Evolutionary conservation across 176 grass and related monocot species (phyloP).

Genomic region (Musa schizocarpa): DNA sequence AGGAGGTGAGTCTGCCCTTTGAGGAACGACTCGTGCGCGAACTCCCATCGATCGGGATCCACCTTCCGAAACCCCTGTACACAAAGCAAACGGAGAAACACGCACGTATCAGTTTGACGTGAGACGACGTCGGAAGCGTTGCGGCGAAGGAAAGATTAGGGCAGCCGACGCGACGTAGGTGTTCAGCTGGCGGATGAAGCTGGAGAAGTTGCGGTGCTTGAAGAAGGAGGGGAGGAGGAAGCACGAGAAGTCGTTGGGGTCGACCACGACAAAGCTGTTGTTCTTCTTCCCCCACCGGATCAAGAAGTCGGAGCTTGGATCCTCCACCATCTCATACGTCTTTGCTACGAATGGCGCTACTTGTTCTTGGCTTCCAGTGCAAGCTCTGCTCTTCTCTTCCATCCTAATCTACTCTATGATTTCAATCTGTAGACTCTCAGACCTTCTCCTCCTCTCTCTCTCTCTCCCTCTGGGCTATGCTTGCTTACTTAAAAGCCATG

Average conservation of each 20-base stretch:
- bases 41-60: constrained; percentile 66
- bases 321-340: constrained; percentile 77
- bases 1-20: constrained; percentile 54
- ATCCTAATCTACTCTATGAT: too few species aligned
- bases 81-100: neutral
- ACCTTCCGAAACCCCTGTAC: constrained; percentile 65
- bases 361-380: neutral
- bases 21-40: constrained; percentile 64
- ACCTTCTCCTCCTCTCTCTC: too few species aligned
- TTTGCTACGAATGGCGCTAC: constrained; percentile 62
- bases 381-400: too few species aligned
- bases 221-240: constrained; percentile 59
- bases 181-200: constrained; percentile 30
- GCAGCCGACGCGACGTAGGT: constrained; percentile 6
- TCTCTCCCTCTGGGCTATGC: too few species aligned
- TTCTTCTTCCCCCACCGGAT: constrained; percentile 45
- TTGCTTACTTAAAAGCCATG: too few species aligned
- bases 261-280: constrained; percentile 63
- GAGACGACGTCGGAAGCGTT: neutral
- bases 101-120: neutral
- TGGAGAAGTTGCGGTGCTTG: constrained; percentile 34
- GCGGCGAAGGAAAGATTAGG: too few species aligned
- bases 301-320: constrained; percentile 40
- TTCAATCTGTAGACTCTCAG: too few species aligned
- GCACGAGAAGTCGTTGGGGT: constrained; percentile 45